A percentile compares a stretch with the other conserved stretches of the same genome.
phyloP scores from a whole-genome alignment of 352 stramenopile genomes.

The Phytophthora nicotianae region DNA sequence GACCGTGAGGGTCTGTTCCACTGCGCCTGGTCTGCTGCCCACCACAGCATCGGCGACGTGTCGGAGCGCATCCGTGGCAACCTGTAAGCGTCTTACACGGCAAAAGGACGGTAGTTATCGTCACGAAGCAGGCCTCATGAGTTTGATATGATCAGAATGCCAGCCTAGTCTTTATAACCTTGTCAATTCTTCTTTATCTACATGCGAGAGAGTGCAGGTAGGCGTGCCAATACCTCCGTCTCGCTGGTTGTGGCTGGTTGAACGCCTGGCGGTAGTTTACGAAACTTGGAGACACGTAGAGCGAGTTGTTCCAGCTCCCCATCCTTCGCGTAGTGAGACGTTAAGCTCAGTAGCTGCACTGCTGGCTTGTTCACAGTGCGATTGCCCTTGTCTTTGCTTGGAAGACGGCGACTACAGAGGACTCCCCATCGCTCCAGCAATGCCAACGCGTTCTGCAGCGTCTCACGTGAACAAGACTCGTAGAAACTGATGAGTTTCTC shows the following conservation, averaged over 20 bases:
- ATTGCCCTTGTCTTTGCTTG: constrained; percentile 13
- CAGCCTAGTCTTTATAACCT: constrained; percentile 33
- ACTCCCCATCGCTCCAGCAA: constrained; percentile 75
- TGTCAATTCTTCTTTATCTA: constrained; percentile 33
- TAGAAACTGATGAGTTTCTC: constrained; percentile 87
- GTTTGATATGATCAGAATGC: constrained; percentile 43
- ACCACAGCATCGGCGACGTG: constrained; percentile 97
- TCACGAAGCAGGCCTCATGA: constrained; percentile 20
- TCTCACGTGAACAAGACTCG: constrained; percentile 86
- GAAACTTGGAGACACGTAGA: constrained; percentile 69
- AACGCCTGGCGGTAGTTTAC: constrained; percentile 63
- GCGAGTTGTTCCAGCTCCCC: constrained; percentile 69
- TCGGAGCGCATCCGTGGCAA: constrained; percentile 94
- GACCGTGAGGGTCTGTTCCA: constrained; percentile 96
- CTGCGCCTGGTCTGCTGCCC: constrained; percentile 96
- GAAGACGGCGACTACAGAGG: constrained; percentile 39
- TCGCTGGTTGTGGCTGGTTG: constrained; percentile 47
- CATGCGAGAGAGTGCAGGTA: constrained; percentile 78
- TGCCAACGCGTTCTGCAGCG: constrained; percentile 76
- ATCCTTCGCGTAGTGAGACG: constrained; percentile 51
- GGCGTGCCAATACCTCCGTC: constrained; percentile 64
- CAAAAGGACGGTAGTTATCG: constrained; percentile 12
- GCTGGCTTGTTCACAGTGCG: constrained; percentile 17
- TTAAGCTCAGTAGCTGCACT: constrained; percentile 40
- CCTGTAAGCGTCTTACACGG: constrained; percentile 55